Conservation (phyloP, 2,329 filamentous ascomycete species). For the Cytospora leucostoma region DNA sequence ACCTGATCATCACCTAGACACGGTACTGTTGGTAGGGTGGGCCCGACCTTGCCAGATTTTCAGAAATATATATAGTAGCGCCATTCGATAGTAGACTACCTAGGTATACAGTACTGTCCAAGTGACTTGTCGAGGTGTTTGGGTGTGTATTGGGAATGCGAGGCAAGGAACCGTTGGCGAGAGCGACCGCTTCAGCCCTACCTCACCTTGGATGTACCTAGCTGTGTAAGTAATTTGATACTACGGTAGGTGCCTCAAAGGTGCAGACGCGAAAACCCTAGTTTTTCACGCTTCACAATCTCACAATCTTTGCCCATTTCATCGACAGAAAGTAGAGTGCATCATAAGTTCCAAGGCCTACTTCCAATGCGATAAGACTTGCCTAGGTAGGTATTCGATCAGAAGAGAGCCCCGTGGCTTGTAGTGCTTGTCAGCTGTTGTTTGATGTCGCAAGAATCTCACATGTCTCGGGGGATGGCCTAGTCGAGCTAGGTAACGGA, state of each 20-base stretch:
- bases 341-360: too few species aligned
- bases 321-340: not conserved
- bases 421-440: not conserved
- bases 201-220: not conserved
- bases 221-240: not conserved
- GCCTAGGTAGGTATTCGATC: too few species aligned
- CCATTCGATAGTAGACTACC: not conserved
- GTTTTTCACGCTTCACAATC: not conserved
- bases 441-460: slow-evolving; percentile 2
- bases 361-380: too few species aligned
- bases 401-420: not conserved
- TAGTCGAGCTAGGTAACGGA: slow-evolving; percentile 1
- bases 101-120: not conserved
- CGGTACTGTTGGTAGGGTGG: not conserved
- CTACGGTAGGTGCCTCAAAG: not conserved
- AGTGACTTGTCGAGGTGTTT: too few species aligned
- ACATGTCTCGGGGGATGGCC: not conserved
- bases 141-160: not conserved
- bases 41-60: not conserved
- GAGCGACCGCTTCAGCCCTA: not conserved
- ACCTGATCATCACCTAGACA: too few species aligned
- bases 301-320: not conserved
- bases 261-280: not conserved
- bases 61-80: too few species aligned
- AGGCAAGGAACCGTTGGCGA: not conserved